A percentile compares a stretch with the other conserved stretches of the same genome.
phyloP scores from a whole-genome alignment of 352 stramenopile species.

The Halophytophthora polymorphica region DNA sequence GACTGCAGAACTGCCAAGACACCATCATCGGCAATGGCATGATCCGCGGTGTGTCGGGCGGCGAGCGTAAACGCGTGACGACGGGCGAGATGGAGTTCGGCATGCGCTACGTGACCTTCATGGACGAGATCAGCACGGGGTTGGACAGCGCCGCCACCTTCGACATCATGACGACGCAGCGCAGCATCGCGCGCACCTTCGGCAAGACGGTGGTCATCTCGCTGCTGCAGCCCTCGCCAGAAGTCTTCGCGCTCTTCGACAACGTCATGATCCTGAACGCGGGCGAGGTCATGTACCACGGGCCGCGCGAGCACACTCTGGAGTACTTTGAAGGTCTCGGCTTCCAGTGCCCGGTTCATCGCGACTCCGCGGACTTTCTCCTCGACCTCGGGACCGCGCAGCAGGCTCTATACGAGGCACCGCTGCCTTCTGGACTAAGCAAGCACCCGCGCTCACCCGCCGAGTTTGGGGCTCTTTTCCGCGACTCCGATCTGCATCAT shows the following conservation, averaged over 20 bases:
- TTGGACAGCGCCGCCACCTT: slow-evolving; percentile 51
- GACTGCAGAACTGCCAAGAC: slow-evolving; percentile 39
- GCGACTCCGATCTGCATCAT: slow-evolving; percentile 17
- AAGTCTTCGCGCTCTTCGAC: slow-evolving; percentile 92
- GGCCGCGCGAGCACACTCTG: slow-evolving; percentile 10
- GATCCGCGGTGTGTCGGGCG: slow-evolving; percentile 58
- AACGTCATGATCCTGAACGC: slow-evolving; percentile 84
- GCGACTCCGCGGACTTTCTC: slow-evolving; percentile 34
- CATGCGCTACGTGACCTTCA: slow-evolving; percentile 68
- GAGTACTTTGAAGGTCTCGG: slow-evolving; percentile 29
- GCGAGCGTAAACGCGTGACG: slow-evolving; percentile 78
- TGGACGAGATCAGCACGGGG: slow-evolving; percentile 79
- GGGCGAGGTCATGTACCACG: slow-evolving; percentile 74
- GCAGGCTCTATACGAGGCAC: slow-evolving; percentile 16
- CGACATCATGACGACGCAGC: slow-evolving; percentile 50
- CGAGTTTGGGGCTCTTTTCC: slow-evolving; percentile 22
- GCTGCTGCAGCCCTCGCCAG: slow-evolving; percentile 87
- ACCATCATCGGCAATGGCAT: slow-evolving; percentile 47
- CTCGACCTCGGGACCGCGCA: slow-evolving; percentile 27
- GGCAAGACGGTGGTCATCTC: slow-evolving; percentile 65
- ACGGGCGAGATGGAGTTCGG: slow-evolving; percentile 84
- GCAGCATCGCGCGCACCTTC: slow-evolving; percentile 44
- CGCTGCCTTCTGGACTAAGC: slow-evolving; percentile 1
- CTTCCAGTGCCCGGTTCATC: slow-evolving; percentile 14
- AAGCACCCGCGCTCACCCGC: slow-evolving; percentile 6